phyloP scores from a whole-genome alignment of 306 rosid genomes.

The Quercus rubra region DNA sequence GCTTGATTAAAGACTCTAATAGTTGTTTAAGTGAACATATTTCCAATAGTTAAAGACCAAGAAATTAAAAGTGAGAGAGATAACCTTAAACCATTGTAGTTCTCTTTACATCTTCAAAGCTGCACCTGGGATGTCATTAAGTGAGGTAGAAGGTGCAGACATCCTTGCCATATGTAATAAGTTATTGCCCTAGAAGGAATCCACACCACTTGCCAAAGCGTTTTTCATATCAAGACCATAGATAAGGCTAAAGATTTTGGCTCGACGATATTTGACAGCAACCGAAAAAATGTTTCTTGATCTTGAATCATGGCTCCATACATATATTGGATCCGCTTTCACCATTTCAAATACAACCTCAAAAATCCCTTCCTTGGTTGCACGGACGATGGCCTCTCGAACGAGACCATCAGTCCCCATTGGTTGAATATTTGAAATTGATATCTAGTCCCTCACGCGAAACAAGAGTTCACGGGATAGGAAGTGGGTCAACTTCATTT shows the following conservation, averaged over 20 bases:
- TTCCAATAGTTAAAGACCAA: too few species aligned
- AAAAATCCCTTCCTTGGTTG: not conserved
- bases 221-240: too few species aligned
- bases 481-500: too few species aligned
- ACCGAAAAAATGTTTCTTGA: too few species aligned
- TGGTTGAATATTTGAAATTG: not conserved
- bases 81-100: too few species aligned
- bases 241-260: too few species aligned
- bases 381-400: accelerated
- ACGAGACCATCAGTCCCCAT: accelerated
- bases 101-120: too few species aligned
- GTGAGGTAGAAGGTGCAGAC: accelerated
- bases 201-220: accelerated
- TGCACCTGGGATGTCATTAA: accelerated
- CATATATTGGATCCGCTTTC: accelerated
- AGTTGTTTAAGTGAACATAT: too few species aligned
- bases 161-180: too few species aligned
- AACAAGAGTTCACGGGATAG: not conserved
- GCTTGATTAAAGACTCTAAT: too few species aligned
- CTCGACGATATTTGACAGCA: too few species aligned
- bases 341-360: not conserved
- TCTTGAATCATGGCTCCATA: accelerated
- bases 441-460: not conserved
- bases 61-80: too few species aligned
- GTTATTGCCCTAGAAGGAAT: accelerated